Percentiles rank a stretch among this genome's conserved stretches.
These are phyloP conservation scores for Bocquillonia castaneifolia DNA, from an alignment of 441 rosid genomes.

Conservation along the genomic window DNA sequence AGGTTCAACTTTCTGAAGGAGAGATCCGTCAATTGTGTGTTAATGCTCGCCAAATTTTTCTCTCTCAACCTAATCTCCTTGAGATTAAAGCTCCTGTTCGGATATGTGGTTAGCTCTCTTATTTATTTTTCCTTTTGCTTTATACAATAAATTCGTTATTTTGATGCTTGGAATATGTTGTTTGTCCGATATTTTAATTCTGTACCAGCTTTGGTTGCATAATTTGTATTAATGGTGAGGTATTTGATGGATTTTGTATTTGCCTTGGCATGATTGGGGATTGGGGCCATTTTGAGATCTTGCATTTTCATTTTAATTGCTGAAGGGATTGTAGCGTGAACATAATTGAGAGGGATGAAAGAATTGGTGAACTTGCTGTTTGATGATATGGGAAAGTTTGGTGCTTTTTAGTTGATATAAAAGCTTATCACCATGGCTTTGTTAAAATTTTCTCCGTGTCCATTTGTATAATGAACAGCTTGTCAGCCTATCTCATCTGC, in stretches of 20 bases:
- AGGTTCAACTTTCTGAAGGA: slow-evolving; percentile 87
- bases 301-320: not conserved
- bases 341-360: not conserved
- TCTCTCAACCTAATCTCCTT: slow-evolving; percentile 79
- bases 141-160: not conserved
- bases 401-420: not conserved
- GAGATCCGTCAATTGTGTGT: slow-evolving; percentile 98
- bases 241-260: slow-evolving; percentile 1
- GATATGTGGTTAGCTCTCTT: slow-evolving; percentile 63
- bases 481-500: not conserved
- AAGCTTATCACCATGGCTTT: not conserved
- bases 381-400: not conserved
- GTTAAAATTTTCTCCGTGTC: not conserved
- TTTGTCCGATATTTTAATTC: not conserved
- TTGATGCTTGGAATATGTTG: not conserved
- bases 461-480: not conserved
- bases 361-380: not conserved
- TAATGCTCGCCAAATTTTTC: slow-evolving; percentile 93
- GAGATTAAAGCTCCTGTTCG: slow-evolving; percentile 79
- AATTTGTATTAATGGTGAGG: not conserved
- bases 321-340: not conserved
- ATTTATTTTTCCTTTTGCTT: not conserved
- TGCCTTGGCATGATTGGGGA: not conserved
- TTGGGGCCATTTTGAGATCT: not conserved
- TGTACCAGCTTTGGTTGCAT: not conserved